These are phyloP conservation scores for Euphorbia lathyris DNA, from an alignment of 345 rosid species.

Conservation along the genomic window DNA sequence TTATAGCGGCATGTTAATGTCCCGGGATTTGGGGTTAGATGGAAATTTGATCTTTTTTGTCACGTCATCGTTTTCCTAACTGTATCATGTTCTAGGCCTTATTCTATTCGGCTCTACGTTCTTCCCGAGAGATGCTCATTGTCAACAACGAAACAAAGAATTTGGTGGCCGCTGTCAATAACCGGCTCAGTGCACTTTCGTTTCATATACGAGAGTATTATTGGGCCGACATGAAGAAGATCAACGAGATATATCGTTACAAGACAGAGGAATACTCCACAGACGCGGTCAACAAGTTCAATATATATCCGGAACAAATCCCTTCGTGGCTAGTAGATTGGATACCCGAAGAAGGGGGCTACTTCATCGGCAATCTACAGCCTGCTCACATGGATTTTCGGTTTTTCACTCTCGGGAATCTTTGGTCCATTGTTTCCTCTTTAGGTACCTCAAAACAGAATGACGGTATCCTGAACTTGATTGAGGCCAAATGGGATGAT, in stretches of 20 bases:
- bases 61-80: constrained; percentile 6
- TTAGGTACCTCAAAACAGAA: constrained; percentile 28
- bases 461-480: constrained; percentile 47
- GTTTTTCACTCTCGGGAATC: constrained; percentile 82
- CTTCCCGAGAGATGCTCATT: constrained; percentile 79
- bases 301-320: constrained; percentile 92
- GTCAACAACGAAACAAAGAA: constrained; percentile 81
- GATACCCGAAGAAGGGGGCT: constrained; percentile 78
- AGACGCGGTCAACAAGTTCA: constrained; percentile 88
- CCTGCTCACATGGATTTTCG: constrained; percentile 98
- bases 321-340: constrained; percentile 88
- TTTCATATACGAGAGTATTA: constrained; percentile 92
- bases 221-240: constrained; percentile 80
- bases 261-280: constrained; percentile 88
- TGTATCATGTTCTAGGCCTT: constrained; percentile 54
- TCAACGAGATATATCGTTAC: constrained; percentile 93
- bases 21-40: too few relatives aligned
- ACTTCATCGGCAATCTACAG: constrained; percentile 79
- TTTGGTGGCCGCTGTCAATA: constrained; percentile 79
- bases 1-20: not conserved
- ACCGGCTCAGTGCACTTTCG: constrained; percentile 77
- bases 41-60: not conserved
- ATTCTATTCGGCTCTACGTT: constrained; percentile 85
- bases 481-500: constrained; percentile 83
- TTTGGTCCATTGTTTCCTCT: constrained; percentile 59